Percentiles rank a stretch among this genome's conserved stretches.
Conservation (phyloP, 2,329 filamentous ascomycete species). For the Neonectria sp. region DNA sequence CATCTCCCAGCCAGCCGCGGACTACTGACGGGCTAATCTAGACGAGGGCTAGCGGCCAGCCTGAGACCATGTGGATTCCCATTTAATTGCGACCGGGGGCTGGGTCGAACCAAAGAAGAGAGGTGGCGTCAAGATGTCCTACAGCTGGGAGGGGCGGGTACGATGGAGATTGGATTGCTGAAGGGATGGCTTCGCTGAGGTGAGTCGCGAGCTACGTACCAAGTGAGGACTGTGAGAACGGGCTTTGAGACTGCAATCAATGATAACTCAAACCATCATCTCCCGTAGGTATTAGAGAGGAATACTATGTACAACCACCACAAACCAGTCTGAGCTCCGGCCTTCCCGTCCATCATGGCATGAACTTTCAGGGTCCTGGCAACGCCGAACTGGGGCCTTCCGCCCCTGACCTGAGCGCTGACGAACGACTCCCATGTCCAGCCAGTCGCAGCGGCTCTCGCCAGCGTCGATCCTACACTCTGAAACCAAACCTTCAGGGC, state of each 20-base stretch:
- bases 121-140: neutral
- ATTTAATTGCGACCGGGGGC: slow-evolving; percentile 24
- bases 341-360: neutral
- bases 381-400: slow-evolving; percentile 8
- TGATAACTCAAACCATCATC: too few relatives aligned
- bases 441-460: slow-evolving; percentile 11
- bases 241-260: too few relatives aligned
- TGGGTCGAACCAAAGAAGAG: slow-evolving; percentile 11
- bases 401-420: slow-evolving; percentile 1
- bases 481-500: slow-evolving; percentile 22
- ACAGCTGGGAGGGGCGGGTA: slow-evolving; percentile 35
- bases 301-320: too few relatives aligned
- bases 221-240: too few relatives aligned
- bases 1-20: slow-evolving; percentile 7
- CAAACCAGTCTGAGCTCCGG: neutral
- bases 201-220: neutral
- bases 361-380: slow-evolving; percentile 24
- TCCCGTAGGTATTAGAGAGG: too few relatives aligned
- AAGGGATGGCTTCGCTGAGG: neutral
- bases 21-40: neutral
- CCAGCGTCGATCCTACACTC: slow-evolving; percentile 12
- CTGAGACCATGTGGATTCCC: slow-evolving; percentile 39
- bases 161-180: slow-evolving; percentile 37
- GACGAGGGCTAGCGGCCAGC: slow-evolving; percentile 31
- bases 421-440: slow-evolving; percentile 13